Conservation (phyloP, 129 eudicot species). For the Escallonia rubra region DNA sequence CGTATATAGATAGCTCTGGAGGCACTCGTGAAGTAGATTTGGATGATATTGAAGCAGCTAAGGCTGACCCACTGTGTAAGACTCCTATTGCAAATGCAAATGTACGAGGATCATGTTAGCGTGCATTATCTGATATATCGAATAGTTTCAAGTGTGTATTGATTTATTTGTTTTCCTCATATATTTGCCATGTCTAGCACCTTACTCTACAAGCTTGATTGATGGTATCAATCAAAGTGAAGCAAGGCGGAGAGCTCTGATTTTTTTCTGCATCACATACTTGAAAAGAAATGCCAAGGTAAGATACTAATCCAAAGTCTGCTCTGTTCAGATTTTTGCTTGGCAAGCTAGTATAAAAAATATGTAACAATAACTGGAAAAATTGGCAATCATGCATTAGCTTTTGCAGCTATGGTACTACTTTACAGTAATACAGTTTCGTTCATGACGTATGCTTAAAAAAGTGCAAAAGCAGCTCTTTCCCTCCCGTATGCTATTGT, state of each 20-base stretch:
- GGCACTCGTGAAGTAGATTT: conserved; percentile 54
- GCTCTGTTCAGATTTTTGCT: neutral
- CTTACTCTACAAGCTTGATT: conserved; percentile 56
- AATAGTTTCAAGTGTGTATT: neutral
- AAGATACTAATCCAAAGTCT: conserved; percentile 13
- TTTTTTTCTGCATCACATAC: conserved; percentile 64
- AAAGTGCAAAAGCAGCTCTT: too few species aligned
- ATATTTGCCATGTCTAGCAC: conserved; percentile 42
- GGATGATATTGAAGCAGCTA: conserved; percentile 53
- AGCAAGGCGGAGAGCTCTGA: conserved; percentile 67
- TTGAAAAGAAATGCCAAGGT: conserved; percentile 70
- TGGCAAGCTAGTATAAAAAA: neutral
- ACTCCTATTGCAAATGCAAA: conserved; percentile 3
- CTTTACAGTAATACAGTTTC: too few species aligned
- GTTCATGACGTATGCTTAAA: too few species aligned
- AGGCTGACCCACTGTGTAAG: conserved; percentile 77
- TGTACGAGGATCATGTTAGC: neutral
- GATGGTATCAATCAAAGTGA: conserved; percentile 94
- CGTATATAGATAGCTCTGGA: conserved; percentile 56
- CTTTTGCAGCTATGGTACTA: too few species aligned
- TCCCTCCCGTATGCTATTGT: too few species aligned
- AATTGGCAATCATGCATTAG: too few species aligned
- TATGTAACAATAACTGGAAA: neutral
- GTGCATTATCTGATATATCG: conserved; percentile 3
- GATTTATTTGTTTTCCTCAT: neutral